Percentiles rank a stretch among this genome's conserved stretches.
Evolutionary conservation across 2,329 filamentous ascomycete species (phyloP).

Genomic region (Sarocladium strictum): DNA sequence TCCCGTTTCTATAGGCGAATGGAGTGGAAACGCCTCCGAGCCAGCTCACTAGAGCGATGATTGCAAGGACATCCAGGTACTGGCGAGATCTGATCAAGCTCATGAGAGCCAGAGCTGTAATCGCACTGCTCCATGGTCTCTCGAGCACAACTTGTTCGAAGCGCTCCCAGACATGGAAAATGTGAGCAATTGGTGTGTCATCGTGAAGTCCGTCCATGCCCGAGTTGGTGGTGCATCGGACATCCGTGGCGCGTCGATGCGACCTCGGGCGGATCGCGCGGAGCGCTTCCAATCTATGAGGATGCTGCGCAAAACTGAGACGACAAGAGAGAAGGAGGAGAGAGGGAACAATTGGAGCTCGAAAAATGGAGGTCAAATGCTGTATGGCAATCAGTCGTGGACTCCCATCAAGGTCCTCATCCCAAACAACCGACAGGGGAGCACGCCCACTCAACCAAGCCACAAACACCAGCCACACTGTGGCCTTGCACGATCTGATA

Average conservation of each 20-base stretch:
- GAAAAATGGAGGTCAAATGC: no score
- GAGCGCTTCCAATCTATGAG: neutral
- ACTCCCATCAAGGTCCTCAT: slow-evolving; percentile 8
- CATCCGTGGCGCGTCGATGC: neutral
- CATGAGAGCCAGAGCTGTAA: no score
- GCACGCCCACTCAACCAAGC: neutral
- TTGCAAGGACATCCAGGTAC: slow-evolving; percentile 19
- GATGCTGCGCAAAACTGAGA: neutral
- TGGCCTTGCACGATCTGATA: no score
- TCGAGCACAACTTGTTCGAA: no score
- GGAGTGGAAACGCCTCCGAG: slow-evolving; percentile 8
- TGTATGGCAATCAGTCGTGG: neutral
- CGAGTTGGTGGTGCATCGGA: neutral
- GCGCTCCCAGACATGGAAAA: slow-evolving; percentile 8
- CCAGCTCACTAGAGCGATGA: slow-evolving; percentile 19
- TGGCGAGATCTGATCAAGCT: slow-evolving; percentile 14
- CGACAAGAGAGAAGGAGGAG: neutral
- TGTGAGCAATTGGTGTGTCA: neutral
- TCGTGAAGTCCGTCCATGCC: slow-evolving; percentile 10
- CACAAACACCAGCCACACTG: no score
- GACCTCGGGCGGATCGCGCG: neutral
- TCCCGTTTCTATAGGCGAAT: neutral
- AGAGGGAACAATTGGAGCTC: neutral
- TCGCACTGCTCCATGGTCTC: no score
- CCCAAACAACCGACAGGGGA: neutral